Conservation (phyloP, 441 rosid genomes). For the Brassica balearica region DNA sequence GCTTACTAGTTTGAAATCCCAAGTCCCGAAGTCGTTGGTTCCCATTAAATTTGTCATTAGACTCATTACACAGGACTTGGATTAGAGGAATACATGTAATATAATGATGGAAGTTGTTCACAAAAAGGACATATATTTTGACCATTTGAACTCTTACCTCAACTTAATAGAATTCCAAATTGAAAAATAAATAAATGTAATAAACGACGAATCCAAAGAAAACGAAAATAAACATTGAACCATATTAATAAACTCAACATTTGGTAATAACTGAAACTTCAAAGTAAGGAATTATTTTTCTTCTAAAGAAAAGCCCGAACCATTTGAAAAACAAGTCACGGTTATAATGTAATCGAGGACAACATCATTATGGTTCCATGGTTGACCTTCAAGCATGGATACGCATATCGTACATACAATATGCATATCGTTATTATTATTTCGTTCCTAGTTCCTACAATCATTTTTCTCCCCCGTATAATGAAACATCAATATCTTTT, state of each 20-base stretch:
- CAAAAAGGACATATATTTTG: background rate
- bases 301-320: background rate
- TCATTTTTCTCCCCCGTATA: slow-evolving; percentile 15
- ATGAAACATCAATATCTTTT: background rate
- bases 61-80: background rate
- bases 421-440: slow-evolving; percentile 2
- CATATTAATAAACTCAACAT: slow-evolving; percentile 6
- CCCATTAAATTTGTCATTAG: slow-evolving; percentile 11
- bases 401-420: slow-evolving; percentile 6
- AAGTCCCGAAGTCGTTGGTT: slow-evolving; percentile 30
- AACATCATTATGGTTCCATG: slow-evolving; percentile 31
- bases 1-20: slow-evolving; percentile 14
- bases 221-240: background rate
- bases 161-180: background rate
- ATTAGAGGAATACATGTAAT: background rate
- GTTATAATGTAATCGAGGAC: slow-evolving; percentile 11
- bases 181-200: too few species aligned
- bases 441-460: background rate
- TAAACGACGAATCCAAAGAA: background rate
- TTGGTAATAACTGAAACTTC: background rate
- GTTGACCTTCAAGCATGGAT: slow-evolving; percentile 34
- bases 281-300: background rate
- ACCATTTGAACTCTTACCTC: background rate
- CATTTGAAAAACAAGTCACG: slow-evolving; percentile 6
- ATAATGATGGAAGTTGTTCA: background rate